Percentiles rank a stretch among this genome's conserved stretches.
These are phyloP conservation scores for Euphorbia corollata DNA, from an alignment of 441 rosid genomes.

Conservation along the genomic window DNA sequence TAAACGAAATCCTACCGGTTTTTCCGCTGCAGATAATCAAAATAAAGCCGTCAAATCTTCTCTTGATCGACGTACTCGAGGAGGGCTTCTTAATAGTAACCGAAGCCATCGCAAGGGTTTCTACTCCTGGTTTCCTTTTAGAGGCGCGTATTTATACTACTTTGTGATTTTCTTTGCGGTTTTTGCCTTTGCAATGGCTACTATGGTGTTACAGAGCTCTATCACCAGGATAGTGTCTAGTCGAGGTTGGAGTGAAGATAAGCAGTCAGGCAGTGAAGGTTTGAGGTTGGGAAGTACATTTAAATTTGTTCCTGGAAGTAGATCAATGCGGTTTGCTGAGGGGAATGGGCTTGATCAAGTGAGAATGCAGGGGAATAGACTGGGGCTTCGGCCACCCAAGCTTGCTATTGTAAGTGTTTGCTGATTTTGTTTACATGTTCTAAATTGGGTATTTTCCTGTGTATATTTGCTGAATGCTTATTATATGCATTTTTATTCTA, in stretches of 20 bases:
- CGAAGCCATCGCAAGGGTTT: constrained; percentile 7
- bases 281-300: constrained; percentile 59
- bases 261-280: constrained; percentile 34
- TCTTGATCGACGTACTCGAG: constrained; percentile 41
- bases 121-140: constrained; percentile 35
- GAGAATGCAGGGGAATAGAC: constrained; percentile 37
- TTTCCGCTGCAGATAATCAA: constrained; percentile 2
- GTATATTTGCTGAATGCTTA: not conserved
- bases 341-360: constrained; percentile 49
- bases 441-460: not conserved
- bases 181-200: constrained; percentile 66
- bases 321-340: constrained; percentile 29
- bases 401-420: constrained; percentile 70
- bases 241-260: constrained; percentile 45
- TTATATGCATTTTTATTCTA: not conserved
- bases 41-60: constrained; percentile 15
- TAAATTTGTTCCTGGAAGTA: constrained; percentile 43
- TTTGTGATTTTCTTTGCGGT: constrained; percentile 50
- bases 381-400: constrained; percentile 78
- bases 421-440: not conserved
- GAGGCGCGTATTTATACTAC: constrained; percentile 63
- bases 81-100: not conserved
- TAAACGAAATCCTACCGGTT: constrained; percentile 43
- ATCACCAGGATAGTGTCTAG: constrained; percentile 44
- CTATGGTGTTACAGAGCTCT: constrained; percentile 74